These are phyloP conservation scores for Cercospora zeae-maydis DNA, from an alignment of 2,329 filamentous ascomycete species.

Conservation along the genomic window DNA sequence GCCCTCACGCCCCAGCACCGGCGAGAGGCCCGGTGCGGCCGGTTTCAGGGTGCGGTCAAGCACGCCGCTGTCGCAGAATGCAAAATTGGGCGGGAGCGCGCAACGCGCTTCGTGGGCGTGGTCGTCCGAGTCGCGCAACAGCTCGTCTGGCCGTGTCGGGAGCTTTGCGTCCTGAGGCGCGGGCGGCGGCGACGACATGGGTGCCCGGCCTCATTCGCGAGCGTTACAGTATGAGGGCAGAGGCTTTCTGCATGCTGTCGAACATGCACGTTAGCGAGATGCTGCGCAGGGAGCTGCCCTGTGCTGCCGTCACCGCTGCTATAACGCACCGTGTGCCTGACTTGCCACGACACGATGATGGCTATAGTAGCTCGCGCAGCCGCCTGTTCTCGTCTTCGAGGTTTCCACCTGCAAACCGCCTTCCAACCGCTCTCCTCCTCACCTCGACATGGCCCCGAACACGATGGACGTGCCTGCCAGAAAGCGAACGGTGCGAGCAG, in stretches of 20 bases:
- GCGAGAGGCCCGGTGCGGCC: neutral
- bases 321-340: conserved; percentile 1
- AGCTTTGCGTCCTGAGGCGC: neutral
- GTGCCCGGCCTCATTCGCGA: neutral
- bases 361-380: conserved; percentile 3
- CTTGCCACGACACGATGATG: conserved; percentile 1
- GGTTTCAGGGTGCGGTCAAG: neutral
- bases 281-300: conserved; percentile 3
- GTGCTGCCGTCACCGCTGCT: conserved; percentile 10
- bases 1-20: neutral
- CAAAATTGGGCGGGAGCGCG: neutral
- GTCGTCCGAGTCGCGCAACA: neutral
- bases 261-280: conserved; percentile 3
- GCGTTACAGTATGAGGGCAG: neutral
- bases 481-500: conserved; percentile 18
- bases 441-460: conserved; percentile 1
- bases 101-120: neutral
- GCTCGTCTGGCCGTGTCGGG: neutral
- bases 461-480: conserved; percentile 9
- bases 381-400: neutral
- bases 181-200: neutral
- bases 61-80: neutral
- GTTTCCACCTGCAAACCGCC: neutral
- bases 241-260: conserved; percentile 5
- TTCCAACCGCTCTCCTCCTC: neutral